A percentile compares a stretch with the other conserved stretches of the same genome.
phyloP scores from a whole-genome alignment of 2,329 filamentous ascomycete genomes.

The Verticillium dahliae region DNA sequence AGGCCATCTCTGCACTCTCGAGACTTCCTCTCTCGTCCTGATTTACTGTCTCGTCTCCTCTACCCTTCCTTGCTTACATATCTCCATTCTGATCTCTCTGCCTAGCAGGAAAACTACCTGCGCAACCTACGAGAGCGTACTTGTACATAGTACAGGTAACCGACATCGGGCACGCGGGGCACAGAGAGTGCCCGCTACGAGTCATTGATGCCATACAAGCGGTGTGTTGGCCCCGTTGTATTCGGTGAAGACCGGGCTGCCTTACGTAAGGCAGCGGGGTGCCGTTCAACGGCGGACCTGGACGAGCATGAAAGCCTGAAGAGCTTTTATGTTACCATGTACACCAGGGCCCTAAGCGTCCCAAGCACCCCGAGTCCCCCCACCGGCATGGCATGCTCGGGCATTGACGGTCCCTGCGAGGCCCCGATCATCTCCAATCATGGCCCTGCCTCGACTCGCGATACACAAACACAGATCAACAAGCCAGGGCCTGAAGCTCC shows the following conservation, averaged over 20 bases:
- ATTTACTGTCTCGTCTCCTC: too few species aligned
- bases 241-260: not conserved
- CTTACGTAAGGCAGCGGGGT: not conserved
- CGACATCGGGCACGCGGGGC: not conserved
- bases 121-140: too few species aligned
- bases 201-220: not conserved
- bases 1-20: too few species aligned
- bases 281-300: not conserved
- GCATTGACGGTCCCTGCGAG: not conserved
- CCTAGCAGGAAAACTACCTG: too few species aligned
- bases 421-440: not conserved
- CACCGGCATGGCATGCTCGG: not conserved
- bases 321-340: too few species aligned
- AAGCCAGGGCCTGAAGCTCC: not conserved
- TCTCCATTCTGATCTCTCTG: too few species aligned
- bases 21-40: too few species aligned
- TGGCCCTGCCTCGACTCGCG: not conserved
- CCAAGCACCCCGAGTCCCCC: not conserved
- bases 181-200: not conserved
- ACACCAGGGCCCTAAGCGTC: too few species aligned
- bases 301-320: not conserved
- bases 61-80: too few species aligned
- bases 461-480: not conserved
- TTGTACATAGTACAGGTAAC: too few species aligned
- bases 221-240: not conserved